Conservation (phyloP, 176 grass and related monocot species). For the Pontederia paniculata region DNA sequence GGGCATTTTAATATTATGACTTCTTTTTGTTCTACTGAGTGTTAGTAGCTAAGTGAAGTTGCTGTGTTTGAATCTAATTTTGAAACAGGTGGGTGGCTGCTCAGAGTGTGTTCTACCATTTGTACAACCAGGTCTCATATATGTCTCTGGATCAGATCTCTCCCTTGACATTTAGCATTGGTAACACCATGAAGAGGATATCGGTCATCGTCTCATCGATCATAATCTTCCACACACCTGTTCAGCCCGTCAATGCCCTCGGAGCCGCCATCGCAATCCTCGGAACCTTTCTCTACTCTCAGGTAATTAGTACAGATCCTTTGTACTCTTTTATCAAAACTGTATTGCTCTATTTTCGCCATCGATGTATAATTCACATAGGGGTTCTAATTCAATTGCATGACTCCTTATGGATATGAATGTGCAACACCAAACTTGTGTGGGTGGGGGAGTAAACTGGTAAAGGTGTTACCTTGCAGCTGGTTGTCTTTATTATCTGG, state of each 20-base stretch:
- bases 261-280: slow-evolving; percentile 80
- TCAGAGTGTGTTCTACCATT: slow-evolving; percentile 96
- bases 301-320: slow-evolving; percentile 30
- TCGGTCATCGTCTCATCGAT: slow-evolving; percentile 89
- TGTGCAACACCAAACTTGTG: too few species aligned
- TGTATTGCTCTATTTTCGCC: too few species aligned
- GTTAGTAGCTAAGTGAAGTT: not conserved
- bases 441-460: too few species aligned
- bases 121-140: slow-evolving; percentile 98
- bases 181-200: slow-evolving; percentile 98
- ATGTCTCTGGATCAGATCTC: slow-evolving; percentile 94
- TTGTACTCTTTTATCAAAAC: not conserved
- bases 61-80: not conserved
- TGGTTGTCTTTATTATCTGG: too few species aligned
- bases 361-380: not conserved
- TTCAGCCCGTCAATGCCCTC: slow-evolving; percentile 81
- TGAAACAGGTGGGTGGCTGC: slow-evolving; percentile 68
- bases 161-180: slow-evolving; percentile 81
- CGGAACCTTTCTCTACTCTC: slow-evolving; percentile 91
- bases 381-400: too few species aligned
- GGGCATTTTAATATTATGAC: too few species aligned
- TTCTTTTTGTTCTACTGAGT: not conserved
- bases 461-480: too few species aligned
- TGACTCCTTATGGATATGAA: too few species aligned
- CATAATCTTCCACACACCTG: slow-evolving; percentile 84